Percentiles rank a stretch among this genome's conserved stretches.
phyloP scores from a whole-genome alignment of 805 yeast species.

The Diddensiella transvaalensis region DNA sequence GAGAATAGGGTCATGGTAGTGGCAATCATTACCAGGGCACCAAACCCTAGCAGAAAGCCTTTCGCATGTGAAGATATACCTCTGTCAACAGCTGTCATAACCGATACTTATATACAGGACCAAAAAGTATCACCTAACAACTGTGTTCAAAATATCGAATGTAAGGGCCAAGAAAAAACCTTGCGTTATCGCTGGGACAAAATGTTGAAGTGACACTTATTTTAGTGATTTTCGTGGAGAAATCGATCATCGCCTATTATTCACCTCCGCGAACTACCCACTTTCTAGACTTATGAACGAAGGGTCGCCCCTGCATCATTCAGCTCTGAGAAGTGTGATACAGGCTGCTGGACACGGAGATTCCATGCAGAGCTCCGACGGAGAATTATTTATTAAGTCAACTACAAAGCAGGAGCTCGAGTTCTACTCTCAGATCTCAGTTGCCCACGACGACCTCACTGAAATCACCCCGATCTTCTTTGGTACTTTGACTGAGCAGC shows the following conservation, averaged over 20 bases:
- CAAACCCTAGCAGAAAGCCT: constrained; percentile 24
- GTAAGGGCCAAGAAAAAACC: not conserved
- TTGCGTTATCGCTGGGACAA: not conserved
- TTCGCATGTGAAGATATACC: constrained; percentile 20
- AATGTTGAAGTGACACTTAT: no score
- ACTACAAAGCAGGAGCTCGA: constrained; percentile 61
- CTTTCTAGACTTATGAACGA: no score
- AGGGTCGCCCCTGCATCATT: no score
- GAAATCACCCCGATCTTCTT: constrained; percentile 51
- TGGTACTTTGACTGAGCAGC: constrained; percentile 50
- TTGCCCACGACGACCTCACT: constrained; percentile 23
- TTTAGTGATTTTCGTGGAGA: no score
- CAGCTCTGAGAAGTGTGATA: constrained; percentile 35
- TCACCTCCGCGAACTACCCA: no score
- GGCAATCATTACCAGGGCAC: constrained; percentile 28
- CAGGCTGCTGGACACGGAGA: constrained; percentile 96
- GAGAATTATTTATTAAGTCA: constrained; percentile 69
- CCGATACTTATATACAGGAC: no score
- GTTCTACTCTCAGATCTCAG: constrained; percentile 54
- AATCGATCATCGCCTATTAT: no score
- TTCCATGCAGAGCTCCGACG: constrained; percentile 57
- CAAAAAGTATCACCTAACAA: not conserved
- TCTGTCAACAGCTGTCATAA: constrained; percentile 24
- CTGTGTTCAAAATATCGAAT: not conserved
- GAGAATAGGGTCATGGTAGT: constrained; percentile 17